Base-by-base conservation (phyloP, 2,329 filamentous ascomycete genomes). In the Domatiomyces globalis region DNA sequence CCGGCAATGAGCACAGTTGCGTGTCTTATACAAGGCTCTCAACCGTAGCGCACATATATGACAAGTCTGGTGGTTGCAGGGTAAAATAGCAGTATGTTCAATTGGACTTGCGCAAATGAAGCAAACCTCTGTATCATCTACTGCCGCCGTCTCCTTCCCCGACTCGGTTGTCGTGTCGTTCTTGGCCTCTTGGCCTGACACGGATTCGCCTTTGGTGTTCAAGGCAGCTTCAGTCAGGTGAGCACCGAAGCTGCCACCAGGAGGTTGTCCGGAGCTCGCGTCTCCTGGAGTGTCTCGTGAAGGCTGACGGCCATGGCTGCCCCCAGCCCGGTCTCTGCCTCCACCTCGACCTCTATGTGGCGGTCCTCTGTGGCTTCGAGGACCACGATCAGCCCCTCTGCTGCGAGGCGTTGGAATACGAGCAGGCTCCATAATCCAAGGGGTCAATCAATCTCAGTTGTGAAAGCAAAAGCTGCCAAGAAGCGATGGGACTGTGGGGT, bases 61-160 rank as follows among this genome's bases (percentile, higher is more conserved):
- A 66, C 92, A 98, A 47, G 90, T 95, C 52, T 86, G 79, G 70
- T 98, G 92, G 67, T 95, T 96, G 70, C 92, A 98, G 18, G 92
- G 90, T 29, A 89, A 82, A 58, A 98, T 81, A 8, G 89, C 85
- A 61, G 87, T 82, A 71, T 96, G 88, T 47, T 85, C 80, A 46
- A 98, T 83, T 1, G 83, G 80, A 58, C 89, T 95, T 51, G 92
- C 90, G 69, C 92, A 98, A 63, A 98, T 98, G 69, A 96, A 96
- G 78, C 92, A 98, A 55, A 95, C 78, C 56, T 95, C 88, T 22
- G 76, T 83, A 51, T 88, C 78, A 54, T 67, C 51, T 15, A 43
- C 22, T 18, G 49, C 56, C 20, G 49, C 25, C 27, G 9, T 22
- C 27, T 2, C 9, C 17, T 25, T 47, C 45, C 36, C 45, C 17